Base-by-base conservation (phyloP, 768 basidiomycete species). In the Mycena belliarum region DNA sequence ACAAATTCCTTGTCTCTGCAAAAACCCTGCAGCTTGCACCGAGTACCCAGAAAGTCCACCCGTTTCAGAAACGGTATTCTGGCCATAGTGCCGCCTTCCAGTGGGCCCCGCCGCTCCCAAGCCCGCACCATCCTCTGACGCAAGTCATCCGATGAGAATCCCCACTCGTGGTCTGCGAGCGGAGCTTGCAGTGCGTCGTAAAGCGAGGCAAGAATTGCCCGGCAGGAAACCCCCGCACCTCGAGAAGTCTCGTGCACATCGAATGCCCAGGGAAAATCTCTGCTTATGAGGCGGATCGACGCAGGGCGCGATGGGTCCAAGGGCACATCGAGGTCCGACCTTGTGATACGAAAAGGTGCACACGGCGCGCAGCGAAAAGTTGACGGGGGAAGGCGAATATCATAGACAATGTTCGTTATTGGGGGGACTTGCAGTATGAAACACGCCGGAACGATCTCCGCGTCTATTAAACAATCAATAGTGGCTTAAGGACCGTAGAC, bases 251-350 rank as follows among this genome's bases (percentile, higher is more conserved):
- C 47, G 41, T 43, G 33, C 18, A 56, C 46, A 18, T 52, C 50
- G 40, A 56, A 16, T 12, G 55, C 38, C 46, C 55, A 61, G 3
- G 60, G 60, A 44, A 61, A 57, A 16, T 61, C 50, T n/a, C 32
- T 48, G 42, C 60, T 61, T 9, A 61, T 49, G 18, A 61, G n/a
- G 25, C 44, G 60, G 26, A 61, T 49, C 1, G 40, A 35, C 9
- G 28, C 23, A 11, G 60, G 55, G 11, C 32, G 47, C 11, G 45
- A 52, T 1, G 49, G 37, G 2, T n/a, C 26, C 33, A 57, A 61
- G 15, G 60, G 55, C 16, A 29, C 21, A 12, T 49, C 23, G 28
- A 60, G 49, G 11, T 49, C 52, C 37, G 52, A 47, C 41, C 2
- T 15, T 18, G 47, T 37, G 24, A 24, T 32, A 29, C 20, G 33